phyloP scores from a whole-genome alignment of 768 basidiomycete species.

The Cystoderma amianthinum region DNA sequence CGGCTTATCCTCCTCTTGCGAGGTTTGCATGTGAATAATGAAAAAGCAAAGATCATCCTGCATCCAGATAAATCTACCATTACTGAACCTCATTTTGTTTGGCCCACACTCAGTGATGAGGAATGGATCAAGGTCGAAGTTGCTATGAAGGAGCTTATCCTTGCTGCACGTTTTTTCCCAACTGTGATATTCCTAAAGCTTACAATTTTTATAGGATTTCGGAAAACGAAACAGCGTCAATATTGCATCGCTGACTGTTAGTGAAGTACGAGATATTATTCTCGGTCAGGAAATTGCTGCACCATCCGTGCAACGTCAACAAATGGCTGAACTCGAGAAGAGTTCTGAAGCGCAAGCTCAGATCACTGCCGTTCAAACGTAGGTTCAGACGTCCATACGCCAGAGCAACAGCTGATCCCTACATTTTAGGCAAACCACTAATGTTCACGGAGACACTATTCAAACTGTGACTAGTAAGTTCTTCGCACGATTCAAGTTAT shows the following conservation, averaged over 20 bases:
- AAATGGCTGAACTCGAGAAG: constrained; percentile 99
- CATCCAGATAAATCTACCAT: constrained; percentile 96
- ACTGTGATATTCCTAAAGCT: constrained; percentile 3
- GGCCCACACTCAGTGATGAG: constrained; percentile 89
- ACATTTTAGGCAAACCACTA: constrained; percentile 75
- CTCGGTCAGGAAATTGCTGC: constrained; percentile 98
- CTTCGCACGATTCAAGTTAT: neutral
- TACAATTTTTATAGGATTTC: constrained; percentile 61
- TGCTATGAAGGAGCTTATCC: constrained; percentile 95
- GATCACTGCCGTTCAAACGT: constrained; percentile 93
- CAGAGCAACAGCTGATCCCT: constrained; percentile 7
- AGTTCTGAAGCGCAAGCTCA: constrained; percentile 90
- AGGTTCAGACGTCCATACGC: constrained; percentile 14
- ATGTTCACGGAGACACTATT: constrained; percentile 94
- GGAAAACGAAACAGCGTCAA: constrained; percentile 99
- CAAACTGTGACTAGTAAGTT: constrained; percentile 85
- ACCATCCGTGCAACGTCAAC: constrained; percentile 92
- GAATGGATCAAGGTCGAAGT: constrained; percentile 99
- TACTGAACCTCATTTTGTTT: constrained; percentile 96
- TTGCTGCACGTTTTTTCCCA: constrained; percentile 46
- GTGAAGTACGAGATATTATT: constrained; percentile 97
- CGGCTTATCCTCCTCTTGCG: constrained; percentile 95
- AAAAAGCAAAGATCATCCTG: constrained; percentile 97
- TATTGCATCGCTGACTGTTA: constrained; percentile 93
- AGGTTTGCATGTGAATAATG: constrained; percentile 97